Conservation (phyloP, 108 stramenopile genomes). For the Discostella stelligeroides region DNA sequence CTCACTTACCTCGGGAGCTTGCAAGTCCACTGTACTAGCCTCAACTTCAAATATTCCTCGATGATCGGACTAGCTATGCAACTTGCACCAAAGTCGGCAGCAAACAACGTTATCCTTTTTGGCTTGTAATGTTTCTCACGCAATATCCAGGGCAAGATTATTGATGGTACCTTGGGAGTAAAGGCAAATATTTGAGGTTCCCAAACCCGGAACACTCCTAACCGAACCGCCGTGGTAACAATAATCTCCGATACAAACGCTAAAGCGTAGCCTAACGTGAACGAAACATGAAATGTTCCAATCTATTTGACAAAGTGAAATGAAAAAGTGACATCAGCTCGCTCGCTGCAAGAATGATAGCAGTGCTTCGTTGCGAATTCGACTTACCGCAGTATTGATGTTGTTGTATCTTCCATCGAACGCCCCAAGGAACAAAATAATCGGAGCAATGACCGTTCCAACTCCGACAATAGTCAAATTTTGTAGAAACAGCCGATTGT, state of each 20-base stretch:
- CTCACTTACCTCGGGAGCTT: slow-evolving; percentile 47
- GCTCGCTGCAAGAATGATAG: too few species aligned
- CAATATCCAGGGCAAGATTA: slow-evolving; percentile 83
- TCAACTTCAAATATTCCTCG: slow-evolving; percentile 86
- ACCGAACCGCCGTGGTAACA: slow-evolving; percentile 70
- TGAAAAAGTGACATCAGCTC: not conserved
- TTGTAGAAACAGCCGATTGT: slow-evolving; percentile 73
- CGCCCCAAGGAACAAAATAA: slow-evolving; percentile 43
- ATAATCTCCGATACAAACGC: slow-evolving; percentile 72
- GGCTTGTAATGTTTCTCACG: slow-evolving; percentile 77
- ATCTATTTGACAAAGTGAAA: slow-evolving; percentile 21
- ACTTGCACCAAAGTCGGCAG: slow-evolving; percentile 79
- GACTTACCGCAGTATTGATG: slow-evolving; percentile 58
- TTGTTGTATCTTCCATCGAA: slow-evolving; percentile 63
- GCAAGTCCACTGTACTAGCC: slow-evolving; percentile 65
- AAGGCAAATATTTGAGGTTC: slow-evolving; percentile 76
- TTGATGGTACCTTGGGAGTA: slow-evolving; percentile 62
- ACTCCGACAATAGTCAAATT: slow-evolving; percentile 61
- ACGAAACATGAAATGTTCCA: slow-evolving; percentile 71
- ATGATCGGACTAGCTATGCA: slow-evolving; percentile 83
- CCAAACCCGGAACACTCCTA: slow-evolving; percentile 70
- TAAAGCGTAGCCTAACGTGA: slow-evolving; percentile 70
- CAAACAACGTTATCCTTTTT: slow-evolving; percentile 85
- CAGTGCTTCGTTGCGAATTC: not conserved
- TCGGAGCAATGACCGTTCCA: slow-evolving; percentile 53